phyloP scores from a whole-genome alignment of 176 grass and related monocot genomes.

The Ensete glaucum region DNA sequence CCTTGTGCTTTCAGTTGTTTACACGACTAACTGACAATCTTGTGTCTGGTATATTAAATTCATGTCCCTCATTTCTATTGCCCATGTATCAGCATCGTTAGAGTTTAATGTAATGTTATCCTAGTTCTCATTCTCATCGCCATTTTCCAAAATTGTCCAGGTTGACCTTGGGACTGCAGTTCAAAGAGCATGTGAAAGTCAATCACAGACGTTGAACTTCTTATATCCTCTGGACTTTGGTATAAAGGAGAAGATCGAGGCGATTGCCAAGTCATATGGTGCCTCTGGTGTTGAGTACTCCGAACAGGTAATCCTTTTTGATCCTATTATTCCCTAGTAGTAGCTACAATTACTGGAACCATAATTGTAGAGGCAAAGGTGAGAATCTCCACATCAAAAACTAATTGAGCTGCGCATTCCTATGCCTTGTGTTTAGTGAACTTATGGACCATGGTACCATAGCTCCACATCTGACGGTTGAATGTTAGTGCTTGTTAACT shows the following conservation, averaged over 20 bases:
- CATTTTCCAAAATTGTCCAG: conserved; percentile 29
- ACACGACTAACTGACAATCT: background rate
- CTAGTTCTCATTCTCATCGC: background rate
- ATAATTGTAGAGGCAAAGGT: background rate
- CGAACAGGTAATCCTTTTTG: conserved; percentile 45
- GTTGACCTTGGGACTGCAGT: conserved; percentile 87
- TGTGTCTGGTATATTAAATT: background rate
- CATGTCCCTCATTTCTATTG: background rate
- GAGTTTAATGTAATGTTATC: background rate
- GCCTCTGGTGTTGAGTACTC: conserved; percentile 84
- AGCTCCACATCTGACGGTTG: too few species aligned
- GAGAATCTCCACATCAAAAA: background rate
- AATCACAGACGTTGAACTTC: conserved; percentile 58
- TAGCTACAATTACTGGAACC: background rate
- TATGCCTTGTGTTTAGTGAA: too few species aligned
- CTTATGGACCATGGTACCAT: too few species aligned
- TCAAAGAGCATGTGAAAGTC: conserved; percentile 86
- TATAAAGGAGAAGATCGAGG: conserved; percentile 94
- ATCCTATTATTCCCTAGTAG: background rate
- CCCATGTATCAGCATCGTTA: background rate
- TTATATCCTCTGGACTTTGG: conserved; percentile 71
- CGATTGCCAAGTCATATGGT: conserved; percentile 85
- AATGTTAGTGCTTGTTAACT: too few species aligned
- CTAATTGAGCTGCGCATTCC: background rate
- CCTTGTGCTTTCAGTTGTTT: background rate